Conservation (phyloP, 2,329 filamentous ascomycete genomes). For the Fusarium verrucosum region DNA sequence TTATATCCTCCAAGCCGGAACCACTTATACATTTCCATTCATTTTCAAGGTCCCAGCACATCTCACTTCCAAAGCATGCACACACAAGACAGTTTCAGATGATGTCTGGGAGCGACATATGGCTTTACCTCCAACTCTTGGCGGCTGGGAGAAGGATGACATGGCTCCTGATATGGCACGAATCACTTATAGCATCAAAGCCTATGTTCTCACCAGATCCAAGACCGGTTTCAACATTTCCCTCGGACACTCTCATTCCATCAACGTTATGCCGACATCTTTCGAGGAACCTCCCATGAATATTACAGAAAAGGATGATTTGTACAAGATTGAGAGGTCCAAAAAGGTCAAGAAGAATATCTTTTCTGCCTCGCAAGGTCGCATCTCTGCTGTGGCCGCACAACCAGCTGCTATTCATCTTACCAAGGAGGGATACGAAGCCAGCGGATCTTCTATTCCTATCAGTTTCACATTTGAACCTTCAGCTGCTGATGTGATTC, state of each 20-base stretch:
- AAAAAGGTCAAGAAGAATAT: slow-evolving; percentile 39
- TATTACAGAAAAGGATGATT: slow-evolving; percentile 28
- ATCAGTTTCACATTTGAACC: slow-evolving; percentile 32
- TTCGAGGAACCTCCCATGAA: slow-evolving; percentile 37
- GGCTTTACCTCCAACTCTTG: slow-evolving; percentile 30
- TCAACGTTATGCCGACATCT: slow-evolving; percentile 37
- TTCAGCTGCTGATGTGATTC: slow-evolving; percentile 13
- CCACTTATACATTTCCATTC: slow-evolving; percentile 36
- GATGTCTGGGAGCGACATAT: slow-evolving; percentile 30
- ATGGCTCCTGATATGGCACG: slow-evolving; percentile 28
- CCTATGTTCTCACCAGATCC: slow-evolving; percentile 8
- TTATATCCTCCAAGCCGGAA: slow-evolving; percentile 21
- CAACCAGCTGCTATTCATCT: slow-evolving; percentile 35
- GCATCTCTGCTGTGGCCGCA: slow-evolving; percentile 31
- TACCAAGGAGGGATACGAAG: slow-evolving; percentile 22
- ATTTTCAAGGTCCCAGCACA: slow-evolving; percentile 39
- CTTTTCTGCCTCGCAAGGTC: slow-evolving; percentile 28
- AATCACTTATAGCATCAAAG: slow-evolving; percentile 31
- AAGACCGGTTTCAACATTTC: slow-evolving; percentile 5
- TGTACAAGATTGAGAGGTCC: slow-evolving; percentile 25
- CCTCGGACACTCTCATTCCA: slow-evolving; percentile 17
- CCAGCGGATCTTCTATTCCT: slow-evolving; percentile 21
- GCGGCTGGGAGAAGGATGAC: slow-evolving; percentile 38
- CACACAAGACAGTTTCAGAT: slow-evolving; percentile 14
- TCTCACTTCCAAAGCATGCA: slow-evolving; percentile 31